A percentile compares a stretch with the other conserved stretches of the same genome.
Conservation (phyloP, 371 early-diverging fungal genomes). For the Rhizopus arrhizus region DNA sequence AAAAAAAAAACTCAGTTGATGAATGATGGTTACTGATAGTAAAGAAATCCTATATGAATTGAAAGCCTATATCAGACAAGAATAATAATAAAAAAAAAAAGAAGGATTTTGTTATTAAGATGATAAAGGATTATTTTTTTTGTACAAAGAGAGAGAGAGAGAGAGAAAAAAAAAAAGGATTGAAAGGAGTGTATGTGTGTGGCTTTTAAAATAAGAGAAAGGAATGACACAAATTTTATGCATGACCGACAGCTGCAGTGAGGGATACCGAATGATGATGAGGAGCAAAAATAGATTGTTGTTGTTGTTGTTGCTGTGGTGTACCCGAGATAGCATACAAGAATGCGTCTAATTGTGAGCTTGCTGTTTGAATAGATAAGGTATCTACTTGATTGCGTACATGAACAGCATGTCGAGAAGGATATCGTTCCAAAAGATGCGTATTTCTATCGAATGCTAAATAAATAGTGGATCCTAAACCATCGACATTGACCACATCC, state of each 20-base stretch:
- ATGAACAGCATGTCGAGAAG: conserved; percentile 16
- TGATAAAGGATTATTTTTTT: neutral
- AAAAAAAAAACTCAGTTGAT: too few relatives aligned
- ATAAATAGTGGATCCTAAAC: conserved; percentile 75
- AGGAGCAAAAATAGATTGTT: conserved; percentile 12
- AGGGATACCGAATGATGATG: conserved; percentile 45
- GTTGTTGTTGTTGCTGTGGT: conserved; percentile 18
- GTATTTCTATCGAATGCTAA: conserved; percentile 69
- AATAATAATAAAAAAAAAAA: neutral
- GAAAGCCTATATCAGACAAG: too few relatives aligned
- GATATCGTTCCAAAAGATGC: conserved; percentile 55
- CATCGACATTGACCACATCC: conserved; percentile 70
- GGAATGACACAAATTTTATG: conserved; percentile 15
- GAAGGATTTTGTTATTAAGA: neutral
- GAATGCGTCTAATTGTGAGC: conserved; percentile 38
- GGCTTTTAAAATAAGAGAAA: too few relatives aligned
- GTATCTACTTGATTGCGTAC: conserved; percentile 25
- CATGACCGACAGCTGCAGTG: conserved; percentile 45
- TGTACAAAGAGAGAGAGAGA: neutral
- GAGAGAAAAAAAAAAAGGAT: neutral
- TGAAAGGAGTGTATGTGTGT: neutral
- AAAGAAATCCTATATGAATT: too few relatives aligned
- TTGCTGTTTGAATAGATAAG: conserved; percentile 26
- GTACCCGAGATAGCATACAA: conserved; percentile 38
- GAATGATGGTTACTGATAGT: too few relatives aligned